Percentiles rank a stretch among this genome's conserved stretches.
Evolutionary conservation across 805 yeast species (phyloP).

Genomic region (Sugiyamaella chiloensis): DNA sequence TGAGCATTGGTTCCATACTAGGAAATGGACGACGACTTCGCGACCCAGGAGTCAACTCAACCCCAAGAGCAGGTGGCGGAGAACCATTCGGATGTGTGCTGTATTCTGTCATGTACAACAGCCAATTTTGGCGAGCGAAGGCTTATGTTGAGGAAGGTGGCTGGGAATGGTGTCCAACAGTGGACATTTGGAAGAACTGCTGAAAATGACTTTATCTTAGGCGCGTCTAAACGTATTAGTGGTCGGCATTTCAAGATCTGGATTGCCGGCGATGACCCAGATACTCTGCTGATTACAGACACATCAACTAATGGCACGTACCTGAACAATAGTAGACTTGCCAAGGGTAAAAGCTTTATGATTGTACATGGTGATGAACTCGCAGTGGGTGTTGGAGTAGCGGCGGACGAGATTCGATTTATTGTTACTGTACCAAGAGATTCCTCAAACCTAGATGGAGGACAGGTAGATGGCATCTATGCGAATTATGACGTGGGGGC

Average conservation of each 20-base stretch:
- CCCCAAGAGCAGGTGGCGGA: constrained; percentile 6
- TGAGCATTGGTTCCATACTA: too few species aligned
- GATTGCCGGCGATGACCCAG: constrained; percentile 29
- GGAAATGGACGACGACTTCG: constrained; percentile 6
- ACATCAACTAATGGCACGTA: constrained; percentile 90
- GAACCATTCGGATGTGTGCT: constrained; percentile 4
- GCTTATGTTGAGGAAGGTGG: constrained; percentile 7
- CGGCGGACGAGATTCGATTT: constrained; percentile 56
- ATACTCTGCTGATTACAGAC: constrained; percentile 43
- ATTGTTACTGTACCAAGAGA: constrained; percentile 43
- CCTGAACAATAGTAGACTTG: constrained; percentile 69
- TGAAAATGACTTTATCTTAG: constrained; percentile 54
- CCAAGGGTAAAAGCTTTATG: constrained; percentile 74
- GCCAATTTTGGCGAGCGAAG: constrained; percentile 1
- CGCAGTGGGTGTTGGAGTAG: constrained; percentile 82
- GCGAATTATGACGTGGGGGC: constrained; percentile 73
- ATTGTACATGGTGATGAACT: constrained; percentile 92
- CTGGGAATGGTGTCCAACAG: constrained; percentile 13
- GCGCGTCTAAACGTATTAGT: constrained; percentile 62
- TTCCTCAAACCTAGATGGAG: constrained; percentile 12
- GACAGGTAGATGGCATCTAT: constrained; percentile 49
- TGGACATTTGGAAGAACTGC: constrained; percentile 78
- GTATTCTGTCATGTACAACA: constrained; percentile 3
- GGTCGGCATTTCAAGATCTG: constrained; percentile 72
- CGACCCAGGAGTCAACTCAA: constrained; percentile 11